A percentile compares a stretch with the other conserved stretches of the same genome.
phyloP scores from a whole-genome alignment of 1,139 yeast species.

The Debaryomycetaceae sp. region DNA sequence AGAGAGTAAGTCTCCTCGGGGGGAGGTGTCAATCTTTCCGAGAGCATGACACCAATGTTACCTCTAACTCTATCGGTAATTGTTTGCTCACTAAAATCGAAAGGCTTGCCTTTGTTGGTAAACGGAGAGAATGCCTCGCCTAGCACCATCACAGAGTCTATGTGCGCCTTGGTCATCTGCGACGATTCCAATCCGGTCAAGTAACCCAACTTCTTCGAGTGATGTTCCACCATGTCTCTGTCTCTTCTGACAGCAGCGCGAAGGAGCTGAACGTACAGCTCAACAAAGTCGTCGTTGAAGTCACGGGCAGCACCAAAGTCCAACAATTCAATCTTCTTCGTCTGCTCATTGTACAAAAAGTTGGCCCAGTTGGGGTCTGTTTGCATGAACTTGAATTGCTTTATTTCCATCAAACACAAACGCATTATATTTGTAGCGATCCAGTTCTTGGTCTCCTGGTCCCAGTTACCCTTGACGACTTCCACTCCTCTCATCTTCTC shows the following conservation, averaged over 20 bases:
- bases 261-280: constrained; percentile 66
- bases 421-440: constrained; percentile 86
- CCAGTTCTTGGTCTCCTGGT: constrained; percentile 71
- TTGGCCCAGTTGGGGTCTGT: constrained; percentile 99
- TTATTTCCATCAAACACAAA: constrained; percentile 80
- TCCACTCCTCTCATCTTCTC: constrained; percentile 81
- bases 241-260: constrained; percentile 77
- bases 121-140: constrained; percentile 85
- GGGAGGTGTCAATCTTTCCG: constrained; percentile 92
- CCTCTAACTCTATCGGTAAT: constrained; percentile 89
- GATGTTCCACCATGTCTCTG: constrained; percentile 57
- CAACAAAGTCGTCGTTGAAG: constrained; percentile 60
- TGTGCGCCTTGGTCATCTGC: constrained; percentile 87
- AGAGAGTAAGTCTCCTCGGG: constrained; percentile 97
- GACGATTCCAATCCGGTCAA: constrained; percentile 87
- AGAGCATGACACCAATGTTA: constrained; percentile 82
- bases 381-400: constrained; percentile 87
- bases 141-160: constrained; percentile 82
- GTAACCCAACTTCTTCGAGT: constrained; percentile 76
- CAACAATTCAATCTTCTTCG: constrained; percentile 71
- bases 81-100: constrained; percentile 79
- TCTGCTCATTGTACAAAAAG: constrained; percentile 70
- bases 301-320: constrained; percentile 96
- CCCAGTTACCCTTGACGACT: constrained; percentile 73
- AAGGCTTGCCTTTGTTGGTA: constrained; percentile 46